These are phyloP conservation scores for Parsonsia alboflavescens DNA, from an alignment of 257 asterid species.

Conservation along the genomic window DNA sequence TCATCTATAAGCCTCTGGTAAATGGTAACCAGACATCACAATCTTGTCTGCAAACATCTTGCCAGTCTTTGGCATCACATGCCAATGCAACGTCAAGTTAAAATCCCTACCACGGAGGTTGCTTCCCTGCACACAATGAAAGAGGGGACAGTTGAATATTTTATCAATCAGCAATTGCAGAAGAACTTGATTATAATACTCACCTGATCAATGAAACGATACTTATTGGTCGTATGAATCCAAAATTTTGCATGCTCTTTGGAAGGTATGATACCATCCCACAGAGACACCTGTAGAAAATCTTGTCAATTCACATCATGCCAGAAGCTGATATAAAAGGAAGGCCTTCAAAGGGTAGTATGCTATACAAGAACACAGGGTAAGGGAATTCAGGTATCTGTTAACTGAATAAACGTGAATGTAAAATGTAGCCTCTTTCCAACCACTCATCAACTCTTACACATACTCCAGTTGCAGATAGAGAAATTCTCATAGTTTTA, in stretches of 20 bases:
- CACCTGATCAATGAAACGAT: slow-evolving; percentile 79
- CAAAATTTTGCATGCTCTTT: slow-evolving; percentile 68
- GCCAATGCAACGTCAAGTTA: slow-evolving; percentile 95
- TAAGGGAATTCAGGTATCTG: not conserved
- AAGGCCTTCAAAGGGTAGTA: not conserved
- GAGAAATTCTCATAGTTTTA: not conserved
- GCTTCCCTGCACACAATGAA: slow-evolving; percentile 63
- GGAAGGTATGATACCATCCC: slow-evolving; percentile 87
- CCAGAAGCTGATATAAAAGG: not conserved
- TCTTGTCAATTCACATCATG: slow-evolving; percentile 3
- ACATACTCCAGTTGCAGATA: not conserved
- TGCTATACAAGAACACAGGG: not conserved
- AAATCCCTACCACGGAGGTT: slow-evolving; percentile 72
- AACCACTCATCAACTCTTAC: not conserved
- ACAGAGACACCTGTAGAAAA: slow-evolving; percentile 61
- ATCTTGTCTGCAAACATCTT: slow-evolving; percentile 87
- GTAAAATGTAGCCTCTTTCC: not conserved
- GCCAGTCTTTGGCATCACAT: slow-evolving; percentile 95
- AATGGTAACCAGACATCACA: slow-evolving; percentile 75
- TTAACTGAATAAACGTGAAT: not conserved
- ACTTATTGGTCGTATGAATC: slow-evolving; percentile 80
- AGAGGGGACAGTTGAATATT: not conserved
- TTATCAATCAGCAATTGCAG: not conserved
- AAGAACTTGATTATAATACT: slow-evolving; percentile 13
- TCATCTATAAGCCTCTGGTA: slow-evolving; percentile 72